phyloP scores from a whole-genome alignment of 2,329 filamentous ascomycete species.

The Aspergillus tanneri region DNA sequence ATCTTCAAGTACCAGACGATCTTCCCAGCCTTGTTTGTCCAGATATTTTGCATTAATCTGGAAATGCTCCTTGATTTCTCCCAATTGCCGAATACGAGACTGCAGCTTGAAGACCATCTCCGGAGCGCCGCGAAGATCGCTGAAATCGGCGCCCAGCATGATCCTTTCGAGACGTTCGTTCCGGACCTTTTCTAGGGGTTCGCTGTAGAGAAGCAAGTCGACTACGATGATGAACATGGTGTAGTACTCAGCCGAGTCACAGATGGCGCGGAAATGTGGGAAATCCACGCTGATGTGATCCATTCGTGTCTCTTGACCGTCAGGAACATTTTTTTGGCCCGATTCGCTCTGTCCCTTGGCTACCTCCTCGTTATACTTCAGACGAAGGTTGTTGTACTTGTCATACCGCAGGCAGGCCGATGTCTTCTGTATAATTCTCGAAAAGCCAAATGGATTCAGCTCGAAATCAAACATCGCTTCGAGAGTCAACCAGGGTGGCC shows the following conservation, averaged over 20 bases:
- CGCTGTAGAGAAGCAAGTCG: constrained; percentile 91
- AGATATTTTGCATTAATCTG: constrained; percentile 85
- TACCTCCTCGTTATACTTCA: constrained; percentile 96
- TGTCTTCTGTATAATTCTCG: constrained; percentile 92
- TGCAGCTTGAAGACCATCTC: constrained; percentile 91
- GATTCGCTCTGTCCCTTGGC: constrained; percentile 57
- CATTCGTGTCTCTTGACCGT: constrained; percentile 70
- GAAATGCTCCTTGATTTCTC: constrained; percentile 96
- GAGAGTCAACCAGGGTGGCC: constrained; percentile 97
- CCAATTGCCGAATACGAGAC: constrained; percentile 85
- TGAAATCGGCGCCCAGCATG: constrained; percentile 97
- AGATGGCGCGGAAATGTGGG: constrained; percentile 87
- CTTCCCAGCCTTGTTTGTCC: constrained; percentile 87
- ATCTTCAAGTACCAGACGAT: constrained; percentile 81
- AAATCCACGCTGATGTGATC: constrained; percentile 98
- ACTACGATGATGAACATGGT: constrained; percentile 97
- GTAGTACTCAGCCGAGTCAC: constrained; percentile 96
- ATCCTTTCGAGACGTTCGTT: constrained; percentile 96
- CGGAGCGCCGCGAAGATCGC: constrained; percentile 87
- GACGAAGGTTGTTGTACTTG: constrained; percentile 93
- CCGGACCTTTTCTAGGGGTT: constrained; percentile 95
- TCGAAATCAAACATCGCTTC: constrained; percentile 98
- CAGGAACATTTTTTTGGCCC: constrained; percentile 40
- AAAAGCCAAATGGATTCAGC: constrained; percentile 94
- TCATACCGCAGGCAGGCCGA: constrained; percentile 93